Base-by-base conservation (phyloP, 73 alveolate genomes). In the Symbiodinium pilosum region DNA sequence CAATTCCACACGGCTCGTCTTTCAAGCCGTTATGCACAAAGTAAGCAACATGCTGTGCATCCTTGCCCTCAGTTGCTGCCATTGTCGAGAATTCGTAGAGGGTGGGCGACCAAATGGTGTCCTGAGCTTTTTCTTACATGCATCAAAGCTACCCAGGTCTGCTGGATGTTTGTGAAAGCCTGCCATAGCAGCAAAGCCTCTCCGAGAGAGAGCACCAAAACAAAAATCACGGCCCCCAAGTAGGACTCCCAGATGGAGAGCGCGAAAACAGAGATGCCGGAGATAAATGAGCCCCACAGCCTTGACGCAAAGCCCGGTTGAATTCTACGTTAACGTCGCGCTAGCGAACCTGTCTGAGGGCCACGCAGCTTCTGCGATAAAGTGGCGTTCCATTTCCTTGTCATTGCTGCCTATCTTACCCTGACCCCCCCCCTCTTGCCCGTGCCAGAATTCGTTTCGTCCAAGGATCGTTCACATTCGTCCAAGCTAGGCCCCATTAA, bases 11-110 rank as follows among this genome's bases (percentile, higher is more conserved):
- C n/a, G n/a, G n/a, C n/a, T n/a, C n/a, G n/a, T n/a, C n/a, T n/a
- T n/a, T n/a, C n/a, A n/a, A n/a, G n/a, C n/a, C n/a, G n/a, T n/a
- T n/a, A n/a, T n/a, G n/a, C n/a, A n/a, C n/a, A n/a, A n/a, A n/a
- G n/a, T n/a, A n/a, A n/a, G n/a, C n/a, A n/a, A n/a, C n/a, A n/a
- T n/a, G n/a, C n/a, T n/a, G n/a, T n/a, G 39, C 18, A 44, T 84
- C 93, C 93, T 89, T 89, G 68, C 95, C 95, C 95, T 89, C 95
- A 41, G 75, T 89, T 68, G 95, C 95, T 41, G 95, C 95, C 95
- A 89, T 89, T 38, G 95, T 89, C 44, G 95, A 89, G 71, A 89
- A 89, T 39, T 89, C 95, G 47, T 89, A 89, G 71, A 89, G 95
- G 40, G 95, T 89, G 52, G 95, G 95, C 3, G 95, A 89, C 95